These are phyloP conservation scores for Psilocybe azurescens DNA, from an alignment of 768 basidiomycete genomes.

Conservation along the genomic window DNA sequence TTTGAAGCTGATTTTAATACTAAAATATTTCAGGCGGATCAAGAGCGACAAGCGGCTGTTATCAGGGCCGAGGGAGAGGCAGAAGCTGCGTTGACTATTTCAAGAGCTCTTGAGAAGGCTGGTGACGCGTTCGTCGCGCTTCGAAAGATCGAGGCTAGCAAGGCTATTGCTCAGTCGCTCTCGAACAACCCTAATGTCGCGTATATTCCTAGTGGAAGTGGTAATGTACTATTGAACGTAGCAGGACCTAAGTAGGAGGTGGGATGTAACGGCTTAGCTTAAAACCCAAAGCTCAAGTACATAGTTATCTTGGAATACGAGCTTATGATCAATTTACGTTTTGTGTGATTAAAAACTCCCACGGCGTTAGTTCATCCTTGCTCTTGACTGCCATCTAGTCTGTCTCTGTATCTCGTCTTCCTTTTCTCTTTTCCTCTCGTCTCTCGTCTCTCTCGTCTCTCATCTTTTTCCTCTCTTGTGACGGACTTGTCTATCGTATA, in stretches of 20 bases:
- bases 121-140: conserved; percentile 96
- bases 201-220: conserved; percentile 82
- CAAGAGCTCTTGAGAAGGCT: conserved; percentile 87
- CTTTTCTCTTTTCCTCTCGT: conserved; percentile 52
- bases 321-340: conserved; percentile 25
- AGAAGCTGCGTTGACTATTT: conserved; percentile 94
- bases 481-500: conserved; percentile 62
- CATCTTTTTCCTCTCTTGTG: conserved; percentile 57
- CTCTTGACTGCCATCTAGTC: conserved; percentile 54
- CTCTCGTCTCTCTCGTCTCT: conserved; percentile 47
- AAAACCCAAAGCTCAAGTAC: conserved; percentile 15
- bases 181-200: conserved; percentile 83
- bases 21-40: conserved; percentile 75
- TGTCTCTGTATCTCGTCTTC: conserved; percentile 48
- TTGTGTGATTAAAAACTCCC: conserved; percentile 44
- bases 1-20: conserved; percentile 10
- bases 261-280: conserved; percentile 9
- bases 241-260: conserved; percentile 55
- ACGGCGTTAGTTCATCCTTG: conserved; percentile 42
- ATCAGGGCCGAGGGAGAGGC: conserved; percentile 99
- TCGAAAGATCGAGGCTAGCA: conserved; percentile 96
- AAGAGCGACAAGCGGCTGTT: conserved; percentile 98
- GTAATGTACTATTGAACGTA: conserved; percentile 85
- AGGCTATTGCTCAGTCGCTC: conserved; percentile 93
- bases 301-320: conserved; percentile 1